Evolutionary conservation across 345 rosid genomes (phyloP).

Genomic region (Raphanus raphanistrum): DNA sequence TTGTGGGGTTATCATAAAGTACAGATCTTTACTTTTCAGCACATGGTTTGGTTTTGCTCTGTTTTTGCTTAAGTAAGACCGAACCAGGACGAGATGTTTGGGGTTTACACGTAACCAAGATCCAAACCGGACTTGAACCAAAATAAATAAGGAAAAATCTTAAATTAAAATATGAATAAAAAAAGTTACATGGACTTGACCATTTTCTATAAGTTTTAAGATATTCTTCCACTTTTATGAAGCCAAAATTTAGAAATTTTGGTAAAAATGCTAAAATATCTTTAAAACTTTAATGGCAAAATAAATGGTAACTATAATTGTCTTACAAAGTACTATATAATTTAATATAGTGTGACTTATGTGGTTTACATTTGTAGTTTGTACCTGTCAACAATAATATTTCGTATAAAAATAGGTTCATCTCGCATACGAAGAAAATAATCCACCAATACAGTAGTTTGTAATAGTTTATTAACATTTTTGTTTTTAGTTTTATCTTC

Average conservation of each 20-base stretch:
- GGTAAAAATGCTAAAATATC: background rate
- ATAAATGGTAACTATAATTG: background rate
- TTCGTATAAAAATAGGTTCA: too few species aligned
- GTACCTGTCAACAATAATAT: too few species aligned
- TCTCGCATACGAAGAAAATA: too few species aligned
- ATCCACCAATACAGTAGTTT: too few species aligned
- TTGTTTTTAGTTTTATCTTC: too few species aligned
- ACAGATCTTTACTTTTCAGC: background rate
- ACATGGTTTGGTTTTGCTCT: conserved; percentile 19
- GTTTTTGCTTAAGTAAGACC: background rate
- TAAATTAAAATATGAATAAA: too few species aligned
- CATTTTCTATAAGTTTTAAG: background rate
- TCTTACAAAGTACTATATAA: too few species aligned
- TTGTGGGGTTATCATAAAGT: conserved; percentile 16
- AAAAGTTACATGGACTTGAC: background rate
- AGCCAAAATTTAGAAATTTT: background rate
- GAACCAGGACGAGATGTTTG: background rate
- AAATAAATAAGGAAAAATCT: background rate
- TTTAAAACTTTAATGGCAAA: background rate
- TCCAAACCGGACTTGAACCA: background rate
- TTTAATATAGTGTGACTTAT: too few species aligned
- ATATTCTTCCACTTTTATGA: background rate
- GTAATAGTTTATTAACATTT: too few species aligned
- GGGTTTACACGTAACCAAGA: background rate
- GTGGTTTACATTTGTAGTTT: too few species aligned